Conservation (phyloP, 2,329 filamentous ascomycete species). For the Phialophora macrospora region DNA sequence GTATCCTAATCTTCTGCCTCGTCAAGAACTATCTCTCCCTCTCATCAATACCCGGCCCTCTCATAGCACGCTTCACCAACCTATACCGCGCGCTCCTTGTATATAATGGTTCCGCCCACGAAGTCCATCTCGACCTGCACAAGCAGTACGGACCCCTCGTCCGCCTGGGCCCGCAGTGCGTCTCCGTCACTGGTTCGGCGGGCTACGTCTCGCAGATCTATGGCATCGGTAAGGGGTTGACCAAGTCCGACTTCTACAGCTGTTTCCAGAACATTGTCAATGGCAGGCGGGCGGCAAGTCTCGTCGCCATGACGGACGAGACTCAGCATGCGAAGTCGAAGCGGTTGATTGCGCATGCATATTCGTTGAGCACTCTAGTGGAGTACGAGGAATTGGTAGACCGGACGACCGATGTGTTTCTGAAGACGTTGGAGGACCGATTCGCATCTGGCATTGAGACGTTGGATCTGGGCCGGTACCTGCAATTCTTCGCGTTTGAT, state of each 20-base stretch:
- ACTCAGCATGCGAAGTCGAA: constrained; percentile 49
- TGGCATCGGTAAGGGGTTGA: constrained; percentile 36
- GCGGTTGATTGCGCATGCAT: constrained; percentile 47
- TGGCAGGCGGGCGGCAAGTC: constrained; percentile 40
- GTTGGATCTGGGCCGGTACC: constrained; percentile 42
- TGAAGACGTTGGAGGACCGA: constrained; percentile 40
- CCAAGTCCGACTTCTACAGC: constrained; percentile 42
- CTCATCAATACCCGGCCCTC: constrained; percentile 41
- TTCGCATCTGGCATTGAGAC: constrained; percentile 23
- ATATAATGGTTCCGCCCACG: constrained; percentile 36
- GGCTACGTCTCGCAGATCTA: constrained; percentile 37
- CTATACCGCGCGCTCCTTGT: constrained; percentile 41
- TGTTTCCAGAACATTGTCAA: constrained; percentile 42
- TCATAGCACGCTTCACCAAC: constrained; percentile 40
- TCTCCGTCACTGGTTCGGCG: constrained; percentile 39
- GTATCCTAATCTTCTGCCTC: constrained; percentile 13
- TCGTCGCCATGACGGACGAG: constrained; percentile 51
- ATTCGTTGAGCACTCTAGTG: constrained; percentile 50
- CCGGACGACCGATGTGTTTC: constrained; percentile 42
- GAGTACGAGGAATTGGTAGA: constrained; percentile 49
- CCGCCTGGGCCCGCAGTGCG: constrained; percentile 42
- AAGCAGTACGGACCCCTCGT: constrained; percentile 41
- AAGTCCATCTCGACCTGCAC: constrained; percentile 39
- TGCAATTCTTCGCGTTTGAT: constrained; percentile 47
- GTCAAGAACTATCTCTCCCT: constrained; percentile 43